Base-by-base conservation (phyloP, 2,329 filamentous ascomycete genomes). In the Harringtonia aguacate region DNA sequence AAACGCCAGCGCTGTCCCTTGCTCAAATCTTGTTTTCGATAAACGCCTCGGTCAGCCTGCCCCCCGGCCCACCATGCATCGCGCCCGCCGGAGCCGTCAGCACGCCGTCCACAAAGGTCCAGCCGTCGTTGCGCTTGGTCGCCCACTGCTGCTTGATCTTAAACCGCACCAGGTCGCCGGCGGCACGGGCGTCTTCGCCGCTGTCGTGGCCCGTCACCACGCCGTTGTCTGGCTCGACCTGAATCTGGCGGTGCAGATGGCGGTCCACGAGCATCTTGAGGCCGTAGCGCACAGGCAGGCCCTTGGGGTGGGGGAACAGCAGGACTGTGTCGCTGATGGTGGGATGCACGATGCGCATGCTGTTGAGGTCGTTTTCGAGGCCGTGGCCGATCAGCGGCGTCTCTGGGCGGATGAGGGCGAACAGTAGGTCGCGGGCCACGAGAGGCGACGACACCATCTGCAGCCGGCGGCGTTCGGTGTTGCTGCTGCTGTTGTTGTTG, bases 341-440 rank as follows among this genome's bases (percentile, higher is more conserved):
- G 3, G 51, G 43, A 36, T 55, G 52, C 20, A 54, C 49, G 22
- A 55, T 50, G 20, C 52, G 53, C 46, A 55, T 46, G 33, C 82
- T 77, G 58, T 95, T 95, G 44, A 98, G 74, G 56, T 98, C 92
- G 58, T 98, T 98, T 56, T 98, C 92, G 9, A 97, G 77, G 1
- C 87, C 89, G 60, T 98, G 92, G 0, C 92, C 92, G 38, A 98
- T 85, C 1, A 98, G 65, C 0, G 89, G 85, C 0, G 89, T 98
- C 0, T 73, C 66, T 0, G 87, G 84, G 1, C 79, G 74, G 40
- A 98, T 72, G 43, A 85, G 72, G 0, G 75, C 72, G 61, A 94
- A 86, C 9, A 98, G 73, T 0, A 95, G 70, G 2, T 78, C 69
- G 9, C 92, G 81, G 1, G 92, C 92, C 24, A 68, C 73, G 20